Evolutionary conservation across 768 basidiomycete genomes (phyloP).

Genomic region (Pisolithus tinctorius): DNA sequence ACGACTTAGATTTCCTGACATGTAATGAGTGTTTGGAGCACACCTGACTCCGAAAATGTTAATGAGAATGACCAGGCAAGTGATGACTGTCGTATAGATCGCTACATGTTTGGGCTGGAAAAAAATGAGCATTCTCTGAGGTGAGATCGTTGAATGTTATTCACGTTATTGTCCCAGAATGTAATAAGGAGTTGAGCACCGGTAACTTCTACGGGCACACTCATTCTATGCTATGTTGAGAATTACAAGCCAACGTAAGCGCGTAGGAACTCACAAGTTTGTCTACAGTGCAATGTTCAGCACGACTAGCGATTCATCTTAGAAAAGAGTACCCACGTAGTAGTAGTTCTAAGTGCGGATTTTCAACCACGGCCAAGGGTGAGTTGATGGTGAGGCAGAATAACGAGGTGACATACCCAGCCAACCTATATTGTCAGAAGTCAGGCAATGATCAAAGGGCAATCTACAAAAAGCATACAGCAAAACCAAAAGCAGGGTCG

Average conservation of each 20-base stretch:
- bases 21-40: neutral
- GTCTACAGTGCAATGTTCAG: neutral
- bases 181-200: conserved; percentile 63
- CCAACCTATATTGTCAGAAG: conserved; percentile 12
- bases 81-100: conserved; percentile 54
- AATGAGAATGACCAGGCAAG: conserved; percentile 50
- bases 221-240: conserved; percentile 33
- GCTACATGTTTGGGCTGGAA: conserved; percentile 41
- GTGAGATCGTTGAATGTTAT: conserved; percentile 4
- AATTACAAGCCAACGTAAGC: neutral
- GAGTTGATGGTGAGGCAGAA: neutral
- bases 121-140: neutral
- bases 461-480: conserved; percentile 32
- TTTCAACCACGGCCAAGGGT: neutral
- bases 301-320: neutral
- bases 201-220: conserved; percentile 68
- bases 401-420: conserved; percentile 32
- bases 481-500: conserved; percentile 56
- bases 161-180: conserved; percentile 64
- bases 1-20: neutral
- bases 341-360: conserved; percentile 42
- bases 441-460: too few relatives aligned
- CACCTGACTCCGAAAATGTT: conserved; percentile 69
- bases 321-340: conserved; percentile 30
- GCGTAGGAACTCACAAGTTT: conserved; percentile 1